Evolutionary conservation across 352 stramenopile genomes (phyloP).

Genomic region (Globisporangium echinulatum): DNA sequence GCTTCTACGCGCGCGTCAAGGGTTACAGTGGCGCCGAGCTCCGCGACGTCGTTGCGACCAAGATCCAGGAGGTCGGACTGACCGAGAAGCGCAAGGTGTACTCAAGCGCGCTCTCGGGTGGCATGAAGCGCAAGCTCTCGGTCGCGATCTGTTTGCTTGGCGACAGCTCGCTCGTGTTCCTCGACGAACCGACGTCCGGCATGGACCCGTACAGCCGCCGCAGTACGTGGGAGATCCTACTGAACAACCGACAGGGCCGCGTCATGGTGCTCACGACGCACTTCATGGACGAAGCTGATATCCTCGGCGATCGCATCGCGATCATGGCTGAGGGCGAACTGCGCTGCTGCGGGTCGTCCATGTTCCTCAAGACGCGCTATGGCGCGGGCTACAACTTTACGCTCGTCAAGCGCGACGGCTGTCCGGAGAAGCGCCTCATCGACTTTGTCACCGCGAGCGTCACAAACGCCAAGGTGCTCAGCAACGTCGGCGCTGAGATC

Average conservation of each 20-base stretch:
- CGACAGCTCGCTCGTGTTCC: constrained; percentile 75
- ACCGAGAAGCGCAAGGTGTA: constrained; percentile 44
- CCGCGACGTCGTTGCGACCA: constrained; percentile 24
- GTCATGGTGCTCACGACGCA: constrained; percentile 89
- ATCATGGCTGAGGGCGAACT: constrained; percentile 69
- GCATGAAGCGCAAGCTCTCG: constrained; percentile 90
- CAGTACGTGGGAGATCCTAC: constrained; percentile 77
- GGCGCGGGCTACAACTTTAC: constrained; percentile 38
- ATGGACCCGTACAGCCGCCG: constrained; percentile 94
- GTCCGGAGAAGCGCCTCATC: constrained; percentile 27
- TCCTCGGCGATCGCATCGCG: constrained; percentile 70
- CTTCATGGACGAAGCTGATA: constrained; percentile 92
- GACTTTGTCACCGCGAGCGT: constrained; percentile 30
- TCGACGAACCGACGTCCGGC: constrained; percentile 90
- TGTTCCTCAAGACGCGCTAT: constrained; percentile 72
- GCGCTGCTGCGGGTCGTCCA: constrained; percentile 45
- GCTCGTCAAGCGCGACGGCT: constrained; percentile 25
- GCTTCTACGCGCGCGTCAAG: constrained; percentile 66
- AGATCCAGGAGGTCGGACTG: constrained; percentile 47
- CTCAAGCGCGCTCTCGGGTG: constrained; percentile 59
- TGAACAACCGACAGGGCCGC: constrained; percentile 36
- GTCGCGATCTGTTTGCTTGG: constrained; percentile 87
- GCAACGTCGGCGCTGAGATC: constrained; percentile 77
- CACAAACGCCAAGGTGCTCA: constrained; percentile 48
- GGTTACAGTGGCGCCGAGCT: constrained; percentile 38